Conservation (phyloP, 2,329 filamentous ascomycete species). For the Xylaria sp. region DNA sequence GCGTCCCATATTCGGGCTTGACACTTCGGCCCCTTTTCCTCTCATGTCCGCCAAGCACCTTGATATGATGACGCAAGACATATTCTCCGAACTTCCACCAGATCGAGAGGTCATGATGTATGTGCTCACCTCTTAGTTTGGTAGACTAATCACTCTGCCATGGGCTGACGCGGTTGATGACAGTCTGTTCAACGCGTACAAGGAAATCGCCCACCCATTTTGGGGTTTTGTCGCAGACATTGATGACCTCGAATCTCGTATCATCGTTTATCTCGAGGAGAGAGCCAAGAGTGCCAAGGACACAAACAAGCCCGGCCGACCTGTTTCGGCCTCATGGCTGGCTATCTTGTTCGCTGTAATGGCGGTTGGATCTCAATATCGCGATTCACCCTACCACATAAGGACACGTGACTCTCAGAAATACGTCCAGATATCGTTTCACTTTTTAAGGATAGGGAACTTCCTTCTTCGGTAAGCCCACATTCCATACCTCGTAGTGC, state of each 20-base stretch:
- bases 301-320: slow-evolving; percentile 52
- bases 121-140: slow-evolving; percentile 34
- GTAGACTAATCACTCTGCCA: background rate
- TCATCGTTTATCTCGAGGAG: slow-evolving; percentile 70
- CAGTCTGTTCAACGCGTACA: slow-evolving; percentile 69
- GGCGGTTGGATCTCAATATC: slow-evolving; percentile 70
- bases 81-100: slow-evolving; percentile 65
- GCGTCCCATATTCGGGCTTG: slow-evolving; percentile 68
- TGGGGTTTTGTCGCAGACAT: slow-evolving; percentile 72
- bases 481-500: background rate
- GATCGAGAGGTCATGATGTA: slow-evolving; percentile 72
- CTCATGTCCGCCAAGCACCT: slow-evolving; percentile 70
- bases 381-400: slow-evolving; percentile 67
- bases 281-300: slow-evolving; percentile 61
- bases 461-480: slow-evolving; percentile 60
- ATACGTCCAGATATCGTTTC: slow-evolving; percentile 68
- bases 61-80: slow-evolving; percentile 64
- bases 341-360: slow-evolving; percentile 69
- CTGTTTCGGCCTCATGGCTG: slow-evolving; percentile 68
- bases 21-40: slow-evolving; percentile 70
- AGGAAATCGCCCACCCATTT: slow-evolving; percentile 70
- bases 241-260: slow-evolving; percentile 66
- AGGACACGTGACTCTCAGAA: slow-evolving; percentile 64
- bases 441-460: slow-evolving; percentile 68
- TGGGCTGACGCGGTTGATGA: background rate